Base-by-base conservation (phyloP, 2,329 filamentous ascomycete species). In the Aspergillus fijiensis region DNA sequence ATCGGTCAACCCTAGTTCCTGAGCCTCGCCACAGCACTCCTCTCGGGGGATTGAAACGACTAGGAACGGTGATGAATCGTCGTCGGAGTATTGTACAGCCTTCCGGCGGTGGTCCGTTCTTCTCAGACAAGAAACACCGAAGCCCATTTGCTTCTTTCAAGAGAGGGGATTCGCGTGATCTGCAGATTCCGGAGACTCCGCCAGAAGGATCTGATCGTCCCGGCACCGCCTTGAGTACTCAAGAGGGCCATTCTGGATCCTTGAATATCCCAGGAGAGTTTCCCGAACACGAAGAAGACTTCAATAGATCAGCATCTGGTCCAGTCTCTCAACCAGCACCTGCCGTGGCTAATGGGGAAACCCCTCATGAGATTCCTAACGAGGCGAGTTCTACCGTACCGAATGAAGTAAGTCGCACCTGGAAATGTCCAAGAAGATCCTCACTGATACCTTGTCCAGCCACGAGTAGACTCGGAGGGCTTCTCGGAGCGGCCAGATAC, bases 11-110 rank as follows among this genome's bases (percentile, higher is more conserved):
- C 21, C 23, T 58, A 78, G 76, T 70, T 29, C 71, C 74, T 12
- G 75, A 79, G 61, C 65, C 73, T 31, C 69, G 73, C 79, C 70
- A 74, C 19, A 74, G 75, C 62, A 77, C 75, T 25, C 72, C 77
- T 27, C 66, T 81, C 39, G 78, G 79, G 48, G 79, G 79, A 4
- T 67, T 81, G 33, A 77, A 77, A 62, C 74, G 79, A 57, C 69
- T 81, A 27, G 79, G 79, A 31, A 81, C 79, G 4, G 79, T 81
- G 21, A 81, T 81, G 77, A 75, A 76, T 49, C 68, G 79, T 52
- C 73, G 79, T 58, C 80, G 80, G 69, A 80, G 77, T 61, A 67
- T 77, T 49, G 72, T 74, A 11, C 66, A 72, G 25, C 69, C 76
- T n/a, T 70, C 74, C 11, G 70, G 69, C 25, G 69, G 68, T 31